Base-by-base conservation (phyloP, 2,329 filamentous ascomycete species). In the Aspergillus brasiliensis region DNA sequence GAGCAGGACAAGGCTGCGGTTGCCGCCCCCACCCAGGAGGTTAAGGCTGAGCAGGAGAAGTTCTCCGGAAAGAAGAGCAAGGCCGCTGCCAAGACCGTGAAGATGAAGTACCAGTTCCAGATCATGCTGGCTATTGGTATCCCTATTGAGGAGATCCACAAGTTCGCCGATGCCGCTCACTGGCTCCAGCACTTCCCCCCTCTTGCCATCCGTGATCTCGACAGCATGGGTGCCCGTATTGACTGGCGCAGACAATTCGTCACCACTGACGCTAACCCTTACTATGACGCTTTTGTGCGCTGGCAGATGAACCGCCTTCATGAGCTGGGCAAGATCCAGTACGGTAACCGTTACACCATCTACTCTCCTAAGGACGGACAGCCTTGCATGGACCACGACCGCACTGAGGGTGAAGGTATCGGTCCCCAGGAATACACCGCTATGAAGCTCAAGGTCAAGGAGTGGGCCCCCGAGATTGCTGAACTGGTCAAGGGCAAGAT, bases 241-340 rank as follows among this genome's bases (percentile, higher is more conserved):
- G 95, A 98, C 75, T 99, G 94, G 94, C 86, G 94, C 72, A 84
- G 95, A 75, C 89, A 90, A 38, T 91, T 99, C 66, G 90, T 98
- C 65, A 99, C 95, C 6, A 99, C 95, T 2, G 92, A 97, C 69
- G 92, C 92, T 37, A 99, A 99, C 78, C 92, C 92, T 4, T 98
- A 95, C 81, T 99, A 96, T 75, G 94, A 99, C 74, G 86, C 91
- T 4, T 99, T 99, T 71, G 89, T 98, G 42, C 83, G 91, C 71
- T 99, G 95, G 95, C 95, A 98, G 79, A 97, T 98, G 91, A 93
- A 91, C 75, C 90, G 91, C 64, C 84, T 98, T 54, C 91, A 90
- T 77, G 91, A 95, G 73, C 81, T 97, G 62, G 86, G 91, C 70
- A 98, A 97, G 83, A 94, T 98, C 78, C 91, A 93, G 78, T 96